Conservation (phyloP, 345 rosid species). For the Brassica nigra region DNA sequence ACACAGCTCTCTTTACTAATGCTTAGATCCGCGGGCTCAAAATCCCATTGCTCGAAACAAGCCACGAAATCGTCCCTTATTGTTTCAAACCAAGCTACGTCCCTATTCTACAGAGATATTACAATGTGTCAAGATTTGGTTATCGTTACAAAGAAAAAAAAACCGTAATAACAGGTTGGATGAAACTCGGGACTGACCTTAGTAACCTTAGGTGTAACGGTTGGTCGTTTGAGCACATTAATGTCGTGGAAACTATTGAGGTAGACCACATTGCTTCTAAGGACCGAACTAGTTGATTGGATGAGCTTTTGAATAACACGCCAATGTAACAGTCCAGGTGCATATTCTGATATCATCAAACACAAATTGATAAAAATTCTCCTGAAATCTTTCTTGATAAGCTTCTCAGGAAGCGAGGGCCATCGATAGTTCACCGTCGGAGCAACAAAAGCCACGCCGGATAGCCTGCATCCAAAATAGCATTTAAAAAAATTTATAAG, state of each 20-base stretch:
- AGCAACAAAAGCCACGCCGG: constrained; percentile 72
- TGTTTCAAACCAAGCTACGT: constrained; percentile 49
- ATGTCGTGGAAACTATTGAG: constrained; percentile 59
- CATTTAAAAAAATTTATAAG: no score
- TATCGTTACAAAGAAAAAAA: not conserved
- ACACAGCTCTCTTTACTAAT: constrained; percentile 44
- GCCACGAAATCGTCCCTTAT: constrained; percentile 58
- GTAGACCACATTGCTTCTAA: constrained; percentile 52
- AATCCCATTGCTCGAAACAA: constrained; percentile 75
- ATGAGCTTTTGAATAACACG: constrained; percentile 65
- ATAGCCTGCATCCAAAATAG: constrained; percentile 43
- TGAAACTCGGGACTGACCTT: constrained; percentile 44
- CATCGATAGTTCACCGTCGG: constrained; percentile 77
- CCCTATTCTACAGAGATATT: constrained; percentile 41
- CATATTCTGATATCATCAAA: constrained; percentile 55
- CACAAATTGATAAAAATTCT: constrained; percentile 51
- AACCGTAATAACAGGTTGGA: not conserved
- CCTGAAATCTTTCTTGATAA: constrained; percentile 60
- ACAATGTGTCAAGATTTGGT: constrained; percentile 11
- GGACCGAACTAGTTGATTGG: constrained; percentile 50
- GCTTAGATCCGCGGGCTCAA: constrained; percentile 64
- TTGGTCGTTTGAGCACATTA: constrained; percentile 56
- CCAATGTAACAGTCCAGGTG: constrained; percentile 73
- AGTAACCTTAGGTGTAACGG: constrained; percentile 75
- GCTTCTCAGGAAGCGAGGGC: constrained; percentile 69